Percentiles rank a stretch among this genome's conserved stretches.
phyloP scores from a whole-genome alignment of 257 asterid species.

The Ehretia macrophylla region DNA sequence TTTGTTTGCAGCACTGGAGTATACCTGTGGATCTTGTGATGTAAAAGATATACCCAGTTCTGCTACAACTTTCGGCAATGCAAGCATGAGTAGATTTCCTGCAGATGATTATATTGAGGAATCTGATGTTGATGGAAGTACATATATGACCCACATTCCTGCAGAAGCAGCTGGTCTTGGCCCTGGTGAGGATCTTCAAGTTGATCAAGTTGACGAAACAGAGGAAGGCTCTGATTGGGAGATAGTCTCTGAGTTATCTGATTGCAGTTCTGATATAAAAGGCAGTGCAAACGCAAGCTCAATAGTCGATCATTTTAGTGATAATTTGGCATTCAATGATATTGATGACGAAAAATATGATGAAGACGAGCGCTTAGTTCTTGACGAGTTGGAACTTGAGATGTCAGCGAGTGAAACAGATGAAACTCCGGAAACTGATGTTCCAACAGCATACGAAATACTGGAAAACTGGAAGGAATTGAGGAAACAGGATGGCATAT shows the following conservation, averaged over 20 bases:
- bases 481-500: constrained; percentile 19
- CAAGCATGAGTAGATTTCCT: constrained; percentile 1
- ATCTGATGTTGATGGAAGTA: constrained; percentile 8
- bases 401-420: constrained; percentile 27
- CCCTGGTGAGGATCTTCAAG: constrained; percentile 9
- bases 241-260: constrained; percentile 10
- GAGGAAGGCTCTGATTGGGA: constrained; percentile 14
- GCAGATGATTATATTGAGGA: constrained; percentile 12
- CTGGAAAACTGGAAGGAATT: constrained; percentile 65
- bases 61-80: constrained; percentile 4
- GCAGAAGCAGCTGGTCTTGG: constrained; percentile 6
- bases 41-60: constrained; percentile 19
- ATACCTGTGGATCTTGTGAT: constrained; percentile 34
- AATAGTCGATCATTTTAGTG: constrained; percentile 17
- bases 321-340: constrained; percentile 16
- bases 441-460: constrained; percentile 71
- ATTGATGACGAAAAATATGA: constrained; percentile 15
- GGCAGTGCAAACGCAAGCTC: constrained; percentile 1
- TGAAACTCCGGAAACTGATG: constrained; percentile 24
- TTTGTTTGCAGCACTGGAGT: constrained; percentile 49
- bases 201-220: constrained; percentile 1
- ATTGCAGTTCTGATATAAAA: background rate
- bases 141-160: background rate
- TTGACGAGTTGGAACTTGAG: constrained; percentile 30
- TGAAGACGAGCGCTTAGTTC: constrained; percentile 25